Conservation (phyloP, 148 eudicot species). For the Arctostaphylos glauca region DNA sequence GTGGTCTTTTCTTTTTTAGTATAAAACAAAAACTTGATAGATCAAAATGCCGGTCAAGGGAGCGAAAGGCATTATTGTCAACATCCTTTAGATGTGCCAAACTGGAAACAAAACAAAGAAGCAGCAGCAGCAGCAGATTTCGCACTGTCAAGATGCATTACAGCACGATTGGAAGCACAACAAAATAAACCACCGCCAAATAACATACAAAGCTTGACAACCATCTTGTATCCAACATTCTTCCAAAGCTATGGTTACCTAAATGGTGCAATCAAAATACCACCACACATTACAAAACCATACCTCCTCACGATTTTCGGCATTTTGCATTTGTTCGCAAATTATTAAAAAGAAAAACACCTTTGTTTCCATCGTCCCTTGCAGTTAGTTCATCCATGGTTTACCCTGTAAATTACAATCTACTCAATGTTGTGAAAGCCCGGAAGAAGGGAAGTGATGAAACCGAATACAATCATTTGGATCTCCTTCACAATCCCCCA, state of each 20-base stretch:
- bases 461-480: constrained; percentile 94
- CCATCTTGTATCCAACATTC: not conserved
- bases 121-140: not conserved
- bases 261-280: not conserved
- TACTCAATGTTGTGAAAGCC: constrained; percentile 95
- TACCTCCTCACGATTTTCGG: not conserved
- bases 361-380: not conserved
- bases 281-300: not conserved
- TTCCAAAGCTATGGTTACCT: not conserved
- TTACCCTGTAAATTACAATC: constrained; percentile 12
- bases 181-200: not conserved
- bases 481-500: constrained; percentile 95
- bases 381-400: not conserved
- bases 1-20: not conserved
- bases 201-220: not conserved
- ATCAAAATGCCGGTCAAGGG: no score
- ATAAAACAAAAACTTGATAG: no score
- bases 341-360: not conserved
- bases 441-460: constrained; percentile 96
- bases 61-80: not conserved
- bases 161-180: not conserved
- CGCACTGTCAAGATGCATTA: not conserved
- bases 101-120: not conserved
- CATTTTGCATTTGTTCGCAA: not conserved
- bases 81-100: no score